Evolutionary conservation across 441 rosid species (phyloP).

Genomic region (Erodium chrysanthum): DNA sequence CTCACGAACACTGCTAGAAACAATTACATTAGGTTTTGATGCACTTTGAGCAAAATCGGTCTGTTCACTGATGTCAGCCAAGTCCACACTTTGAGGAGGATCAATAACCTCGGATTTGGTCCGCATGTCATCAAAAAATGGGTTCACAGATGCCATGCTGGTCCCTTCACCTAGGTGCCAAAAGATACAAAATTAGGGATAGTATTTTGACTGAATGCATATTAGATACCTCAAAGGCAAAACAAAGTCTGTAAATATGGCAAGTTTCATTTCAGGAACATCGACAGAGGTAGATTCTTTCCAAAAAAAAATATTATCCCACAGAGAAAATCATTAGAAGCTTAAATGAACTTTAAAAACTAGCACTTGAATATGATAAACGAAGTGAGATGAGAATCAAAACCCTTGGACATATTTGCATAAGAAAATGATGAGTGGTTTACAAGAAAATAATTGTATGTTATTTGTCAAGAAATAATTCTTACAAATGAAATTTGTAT

Average conservation of each 20-base stretch:
- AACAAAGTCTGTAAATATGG: no score
- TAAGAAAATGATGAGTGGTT: neutral
- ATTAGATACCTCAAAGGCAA: no score
- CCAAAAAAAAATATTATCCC: no score
- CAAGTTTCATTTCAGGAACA: no score
- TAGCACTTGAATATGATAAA: no score
- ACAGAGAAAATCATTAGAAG: no score
- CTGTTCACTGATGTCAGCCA: conserved; percentile 36
- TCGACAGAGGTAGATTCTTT: no score
- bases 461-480: neutral
- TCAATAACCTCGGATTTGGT: conserved; percentile 54
- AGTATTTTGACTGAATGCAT: neutral
- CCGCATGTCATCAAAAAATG: conserved; percentile 46
- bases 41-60: conserved; percentile 42
- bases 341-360: no score
- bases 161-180: neutral
- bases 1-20: conserved; percentile 54
- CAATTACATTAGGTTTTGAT: conserved; percentile 43
- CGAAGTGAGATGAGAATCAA: neutral
- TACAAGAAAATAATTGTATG: neutral
- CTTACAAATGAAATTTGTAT: conserved; percentile 16
- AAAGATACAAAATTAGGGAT: neutral
- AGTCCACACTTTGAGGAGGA: conserved; percentile 48
- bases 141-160: conserved; percentile 46
- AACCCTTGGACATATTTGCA: neutral